Evolutionary conservation across 257 asterid genomes (phyloP), one percentile per base, ranked within the genome.

Genomic region (Haberlea rhodopensis): DNA sequence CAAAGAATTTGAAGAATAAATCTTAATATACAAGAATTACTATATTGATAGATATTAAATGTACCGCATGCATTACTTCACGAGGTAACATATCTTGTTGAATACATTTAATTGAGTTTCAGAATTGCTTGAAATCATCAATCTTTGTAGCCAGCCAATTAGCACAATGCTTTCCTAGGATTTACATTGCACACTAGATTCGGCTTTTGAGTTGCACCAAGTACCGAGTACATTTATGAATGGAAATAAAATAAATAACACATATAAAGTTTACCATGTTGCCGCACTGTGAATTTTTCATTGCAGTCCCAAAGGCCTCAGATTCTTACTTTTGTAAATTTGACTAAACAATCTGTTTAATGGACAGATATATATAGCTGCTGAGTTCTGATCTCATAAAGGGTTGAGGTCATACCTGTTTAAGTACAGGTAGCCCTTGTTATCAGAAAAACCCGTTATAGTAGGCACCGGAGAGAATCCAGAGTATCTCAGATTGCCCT

Each of bases 391-490:
- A 37, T 23, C 45, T 63, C 45, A 68, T 58, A 0, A 29, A 9
- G 26, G 37, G 53, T 67, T 49, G 26, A 73, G 65, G 55, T 60
- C 52, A 25, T n/a, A 70, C 57, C 15, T 65, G 73, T 79, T 76
- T 18, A 83, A 37, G 79, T 84, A 89, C 83, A 92, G 69, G 68
- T 69, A 71, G 72, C 79, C 61, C 26, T 54, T 51, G 72, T 75
- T 70, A 53, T 67, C 57, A 8, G 84, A 65, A 71, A 77, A 78
- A 46, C 62, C 58, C 20, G 85, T 55, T 26, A 63, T 18, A 19
- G 84, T 68, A 40, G 75, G 65, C 62, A 81, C 80, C 0, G 94
- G 70, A 3, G 82, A 66, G 62, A 92, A 90, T 63, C 99, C 97
- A 25, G 82, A 53, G 76, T 89, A 89, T 37, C 19, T 61, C 3